Percentiles rank a stretch among this genome's conserved stretches.
These are phyloP conservation scores for Pharnaceum exiguum DNA, from an alignment of 148 eudicot species.

Conservation along the genomic window DNA sequence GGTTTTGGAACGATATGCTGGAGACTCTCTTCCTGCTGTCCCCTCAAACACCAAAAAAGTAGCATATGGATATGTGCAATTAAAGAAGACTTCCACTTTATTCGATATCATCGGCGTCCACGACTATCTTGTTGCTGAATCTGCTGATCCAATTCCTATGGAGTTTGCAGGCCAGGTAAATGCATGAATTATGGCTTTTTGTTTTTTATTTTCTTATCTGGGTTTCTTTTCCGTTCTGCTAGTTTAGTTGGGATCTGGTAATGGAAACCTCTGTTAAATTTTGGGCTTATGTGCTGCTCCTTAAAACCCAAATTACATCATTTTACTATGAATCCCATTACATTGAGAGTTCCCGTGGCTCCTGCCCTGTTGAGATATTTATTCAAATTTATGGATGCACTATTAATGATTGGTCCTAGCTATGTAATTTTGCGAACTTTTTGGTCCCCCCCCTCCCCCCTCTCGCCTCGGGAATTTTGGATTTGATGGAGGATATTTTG, in stretches of 20 bases:
- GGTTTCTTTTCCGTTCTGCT: not conserved
- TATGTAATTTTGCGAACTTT: no score
- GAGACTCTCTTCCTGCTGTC: conserved; percentile 49
- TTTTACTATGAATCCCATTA: no score
- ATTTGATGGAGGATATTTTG: not conserved
- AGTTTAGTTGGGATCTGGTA: not conserved
- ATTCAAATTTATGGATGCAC: no score
- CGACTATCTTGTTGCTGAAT: conserved; percentile 34
- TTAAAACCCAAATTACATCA: no score
- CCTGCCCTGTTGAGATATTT: no score
- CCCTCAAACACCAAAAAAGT: conserved; percentile 53
- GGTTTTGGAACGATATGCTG: conserved; percentile 51
- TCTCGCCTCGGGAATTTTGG: not conserved
- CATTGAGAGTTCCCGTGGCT: no score
- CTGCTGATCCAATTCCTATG: conserved; percentile 73
- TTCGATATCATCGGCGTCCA: conserved; percentile 42
- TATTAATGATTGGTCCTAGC: no score
- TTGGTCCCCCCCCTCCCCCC: not conserved
- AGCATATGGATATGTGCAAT: conserved; percentile 63
- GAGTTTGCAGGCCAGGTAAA: conserved; percentile 86
- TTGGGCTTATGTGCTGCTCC: no score
- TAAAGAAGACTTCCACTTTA: conserved; percentile 48
- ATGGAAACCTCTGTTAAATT: not conserved
- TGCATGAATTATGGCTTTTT: not conserved
- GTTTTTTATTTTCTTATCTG: not conserved